Conservation (phyloP, 139 green algal genomes). For the Prasinococcaceae sp. region DNA sequence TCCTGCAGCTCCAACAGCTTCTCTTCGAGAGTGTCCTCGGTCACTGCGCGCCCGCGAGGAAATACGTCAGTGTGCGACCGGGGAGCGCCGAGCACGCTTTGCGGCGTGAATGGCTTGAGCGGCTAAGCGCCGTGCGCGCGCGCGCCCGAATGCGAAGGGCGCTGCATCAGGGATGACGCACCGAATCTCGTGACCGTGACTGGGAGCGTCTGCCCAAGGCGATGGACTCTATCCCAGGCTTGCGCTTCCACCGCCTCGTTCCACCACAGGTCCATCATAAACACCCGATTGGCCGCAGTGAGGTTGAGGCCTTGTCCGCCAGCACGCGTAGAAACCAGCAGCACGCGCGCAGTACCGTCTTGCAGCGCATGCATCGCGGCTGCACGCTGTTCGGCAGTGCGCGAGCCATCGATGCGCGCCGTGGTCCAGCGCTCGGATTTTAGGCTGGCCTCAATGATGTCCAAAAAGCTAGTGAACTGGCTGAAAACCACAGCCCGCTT, state of each 20-base stretch:
- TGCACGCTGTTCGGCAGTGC: background rate
- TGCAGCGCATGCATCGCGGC: background rate
- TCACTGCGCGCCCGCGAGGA: no score
- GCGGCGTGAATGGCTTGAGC: no score
- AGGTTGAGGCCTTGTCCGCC: constrained; percentile 40
- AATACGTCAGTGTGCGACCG: no score
- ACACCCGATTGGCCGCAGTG: constrained; percentile 11
- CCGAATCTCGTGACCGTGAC: constrained; percentile 16
- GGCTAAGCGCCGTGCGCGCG: no score
- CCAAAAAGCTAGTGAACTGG: no score
- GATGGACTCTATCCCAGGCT: constrained; percentile 42
- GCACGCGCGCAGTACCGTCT: background rate
- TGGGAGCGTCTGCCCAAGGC: constrained; percentile 36
- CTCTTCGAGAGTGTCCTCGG: background rate
- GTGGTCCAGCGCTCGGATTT: no score
- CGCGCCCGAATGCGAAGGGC: no score
- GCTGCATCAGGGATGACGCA: no score
- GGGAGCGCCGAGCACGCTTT: no score
- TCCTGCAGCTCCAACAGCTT: background rate
- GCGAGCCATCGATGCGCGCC: background rate
- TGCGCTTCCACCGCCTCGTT: constrained; percentile 53
- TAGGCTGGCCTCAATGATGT: no score
- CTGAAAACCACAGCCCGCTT: no score
- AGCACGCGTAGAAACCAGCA: constrained; percentile 4
- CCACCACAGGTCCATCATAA: constrained; percentile 27